Percentiles rank a stretch among this genome's conserved stretches.
phyloP scores from a whole-genome alignment of 768 basidiomycete species.

The Rhodotorula babjevae region DNA sequence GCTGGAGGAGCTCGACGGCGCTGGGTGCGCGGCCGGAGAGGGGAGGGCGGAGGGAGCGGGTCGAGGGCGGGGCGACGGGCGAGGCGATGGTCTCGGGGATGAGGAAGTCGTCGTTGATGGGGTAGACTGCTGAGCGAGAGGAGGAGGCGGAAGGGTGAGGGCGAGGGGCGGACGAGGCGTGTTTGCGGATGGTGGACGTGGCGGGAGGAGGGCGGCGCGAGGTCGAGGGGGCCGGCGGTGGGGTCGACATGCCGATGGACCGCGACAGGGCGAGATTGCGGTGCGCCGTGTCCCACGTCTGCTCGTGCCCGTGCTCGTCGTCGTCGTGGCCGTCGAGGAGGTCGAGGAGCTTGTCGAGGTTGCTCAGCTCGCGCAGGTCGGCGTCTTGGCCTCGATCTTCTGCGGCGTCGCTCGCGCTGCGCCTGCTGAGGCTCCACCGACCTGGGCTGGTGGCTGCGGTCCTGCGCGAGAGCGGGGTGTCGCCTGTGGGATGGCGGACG shows the following conservation, averaged over 20 bases:
- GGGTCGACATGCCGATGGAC: conserved; percentile 1
- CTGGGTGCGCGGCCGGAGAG: neutral
- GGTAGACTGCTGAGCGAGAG: neutral
- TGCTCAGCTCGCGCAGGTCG: neutral
- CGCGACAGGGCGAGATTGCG: neutral
- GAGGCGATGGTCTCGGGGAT: neutral
- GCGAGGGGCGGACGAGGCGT: neutral
- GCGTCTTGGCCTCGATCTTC: neutral
- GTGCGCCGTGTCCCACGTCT: too few relatives aligned
- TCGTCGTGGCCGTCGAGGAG: conserved; percentile 12
- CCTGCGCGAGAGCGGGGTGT: conserved; percentile 17
- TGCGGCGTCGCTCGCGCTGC: neutral
- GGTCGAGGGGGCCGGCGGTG: conserved; percentile 2
- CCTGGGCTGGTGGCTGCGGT: neutral
- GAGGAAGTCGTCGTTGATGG: too few relatives aligned
- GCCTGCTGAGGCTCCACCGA: neutral
- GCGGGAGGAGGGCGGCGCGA: neutral
- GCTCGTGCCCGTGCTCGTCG: neutral
- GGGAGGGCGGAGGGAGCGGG: neutral
- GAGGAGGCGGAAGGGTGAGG: neutral
- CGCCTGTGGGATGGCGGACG: conserved; percentile 8
- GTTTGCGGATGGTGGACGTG: neutral
- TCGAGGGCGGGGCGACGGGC: neutral
- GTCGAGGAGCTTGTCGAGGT: conserved; percentile 26
- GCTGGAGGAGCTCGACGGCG: neutral